Percentiles rank a stretch among this genome's conserved stretches.
These are phyloP conservation scores for Scheffersomyces amazonensis DNA, from an alignment of 805 yeast species.

Conservation along the genomic window DNA sequence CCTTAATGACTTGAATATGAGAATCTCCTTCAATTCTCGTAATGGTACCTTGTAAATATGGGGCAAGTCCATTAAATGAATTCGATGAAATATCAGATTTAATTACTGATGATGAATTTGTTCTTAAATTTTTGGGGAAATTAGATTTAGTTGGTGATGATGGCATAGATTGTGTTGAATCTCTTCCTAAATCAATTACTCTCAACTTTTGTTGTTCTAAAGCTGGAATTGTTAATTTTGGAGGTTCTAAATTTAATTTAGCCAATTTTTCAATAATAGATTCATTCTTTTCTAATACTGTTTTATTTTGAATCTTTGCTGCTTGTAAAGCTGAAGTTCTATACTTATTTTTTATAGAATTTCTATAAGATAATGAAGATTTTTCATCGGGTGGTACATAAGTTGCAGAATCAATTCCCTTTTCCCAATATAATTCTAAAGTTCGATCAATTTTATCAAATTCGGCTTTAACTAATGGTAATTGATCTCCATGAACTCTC, in stretches of 20 bases:
- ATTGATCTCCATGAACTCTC: slow-evolving; percentile 95
- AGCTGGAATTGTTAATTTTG: slow-evolving; percentile 28
- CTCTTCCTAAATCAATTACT: background rate
- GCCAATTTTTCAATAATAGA: slow-evolving; percentile 48
- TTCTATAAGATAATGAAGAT: slow-evolving; percentile 70
- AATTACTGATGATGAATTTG: slow-evolving; percentile 16
- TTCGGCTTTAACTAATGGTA: slow-evolving; percentile 90
- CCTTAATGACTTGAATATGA: slow-evolving; percentile 77
- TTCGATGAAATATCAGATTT: slow-evolving; percentile 9
- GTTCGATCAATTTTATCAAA: slow-evolving; percentile 66
- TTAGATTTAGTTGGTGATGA: slow-evolving; percentile 17
- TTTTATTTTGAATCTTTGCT: slow-evolving; percentile 53
- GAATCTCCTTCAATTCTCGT: slow-evolving; percentile 60
- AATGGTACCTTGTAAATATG: slow-evolving; percentile 55
- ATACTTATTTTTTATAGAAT: slow-evolving; percentile 73
- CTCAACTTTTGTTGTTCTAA: slow-evolving; percentile 5
- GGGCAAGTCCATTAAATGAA: slow-evolving; percentile 36
- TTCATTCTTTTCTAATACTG: slow-evolving; percentile 31
- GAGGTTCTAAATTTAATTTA: slow-evolving; percentile 49
- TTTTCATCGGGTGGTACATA: slow-evolving; percentile 89
- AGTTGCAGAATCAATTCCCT: slow-evolving; percentile 87
- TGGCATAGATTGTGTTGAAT: slow-evolving; percentile 21
- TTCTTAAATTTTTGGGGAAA: slow-evolving; percentile 19
- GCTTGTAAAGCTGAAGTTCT: slow-evolving; percentile 71
- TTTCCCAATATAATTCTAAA: slow-evolving; percentile 88